Evolutionary conservation across 345 rosid species (phyloP).

Genomic region (Nephelium lappaceum): DNA sequence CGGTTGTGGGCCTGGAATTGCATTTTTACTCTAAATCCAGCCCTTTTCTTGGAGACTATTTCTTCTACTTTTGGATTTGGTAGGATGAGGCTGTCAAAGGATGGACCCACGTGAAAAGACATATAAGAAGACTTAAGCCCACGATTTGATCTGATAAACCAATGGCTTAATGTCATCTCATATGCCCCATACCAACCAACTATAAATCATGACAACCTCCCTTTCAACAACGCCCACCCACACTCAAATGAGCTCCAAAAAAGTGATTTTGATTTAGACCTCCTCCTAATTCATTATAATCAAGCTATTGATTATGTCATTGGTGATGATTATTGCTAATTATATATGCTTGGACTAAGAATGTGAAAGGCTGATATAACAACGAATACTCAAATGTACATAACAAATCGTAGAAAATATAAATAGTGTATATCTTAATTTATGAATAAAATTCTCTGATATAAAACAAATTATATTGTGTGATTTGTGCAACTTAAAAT

Average conservation of each 20-base stretch:
- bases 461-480: too few relatives aligned
- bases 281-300: slow-evolving; percentile 17
- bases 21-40: slow-evolving; percentile 3
- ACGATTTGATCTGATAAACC: not conserved
- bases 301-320: slow-evolving; percentile 1
- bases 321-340: not conserved
- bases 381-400: too few relatives aligned
- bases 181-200: slow-evolving; percentile 18
- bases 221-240: slow-evolving; percentile 23
- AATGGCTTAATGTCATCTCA: slow-evolving; percentile 4
- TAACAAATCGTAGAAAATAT: too few relatives aligned
- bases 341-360: not conserved
- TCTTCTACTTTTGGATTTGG: slow-evolving; percentile 19
- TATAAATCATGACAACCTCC: slow-evolving; percentile 10
- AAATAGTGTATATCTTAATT: too few relatives aligned
- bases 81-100: slow-evolving; percentile 14
- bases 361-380: not conserved
- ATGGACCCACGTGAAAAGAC: slow-evolving; percentile 15
- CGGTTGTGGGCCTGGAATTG: not conserved
- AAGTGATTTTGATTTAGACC: slow-evolving; percentile 23
- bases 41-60: slow-evolving; percentile 1
- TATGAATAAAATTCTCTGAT: too few relatives aligned
- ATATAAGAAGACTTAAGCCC: slow-evolving; percentile 10
- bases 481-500: too few relatives aligned
- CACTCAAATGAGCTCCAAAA: not conserved